Percentiles rank a stretch among this genome's conserved stretches.
phyloP scores from a whole-genome alignment of 352 stramenopile genomes.

The Saprolegnia parasitica region DNA sequence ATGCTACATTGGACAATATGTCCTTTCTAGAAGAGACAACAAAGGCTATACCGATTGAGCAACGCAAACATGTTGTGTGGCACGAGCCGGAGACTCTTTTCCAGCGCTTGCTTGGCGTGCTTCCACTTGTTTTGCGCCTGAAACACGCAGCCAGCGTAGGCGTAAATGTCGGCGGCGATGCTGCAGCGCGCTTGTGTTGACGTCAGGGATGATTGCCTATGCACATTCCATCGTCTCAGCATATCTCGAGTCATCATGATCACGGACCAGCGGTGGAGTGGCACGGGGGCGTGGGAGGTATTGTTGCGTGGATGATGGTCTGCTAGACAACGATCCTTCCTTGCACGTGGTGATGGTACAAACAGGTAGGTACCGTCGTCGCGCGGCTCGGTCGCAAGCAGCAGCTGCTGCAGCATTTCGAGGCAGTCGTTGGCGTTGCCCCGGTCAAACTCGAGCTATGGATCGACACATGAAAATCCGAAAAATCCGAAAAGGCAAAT shows the following conservation, averaged over 20 bases:
- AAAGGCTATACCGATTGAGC: slow-evolving; percentile 12
- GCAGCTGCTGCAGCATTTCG: neutral
- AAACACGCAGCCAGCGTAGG: slow-evolving; percentile 15
- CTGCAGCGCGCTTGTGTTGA: neutral
- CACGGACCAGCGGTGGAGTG: slow-evolving; percentile 3
- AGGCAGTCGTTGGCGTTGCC: neutral
- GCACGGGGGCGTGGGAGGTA: neutral
- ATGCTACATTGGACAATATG: neutral
- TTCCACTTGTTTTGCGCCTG: neutral
- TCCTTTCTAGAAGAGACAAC: neutral
- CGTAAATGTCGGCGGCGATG: slow-evolving; percentile 19
- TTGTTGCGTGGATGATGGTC: neutral
- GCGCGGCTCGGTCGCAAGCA: neutral
- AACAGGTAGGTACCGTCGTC: neutral
- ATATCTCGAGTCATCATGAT: neutral
- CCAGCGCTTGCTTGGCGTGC: slow-evolving; percentile 2
- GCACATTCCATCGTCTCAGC: neutral
- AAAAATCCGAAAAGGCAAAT: no score
- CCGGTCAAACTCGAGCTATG: slow-evolving; percentile 5
- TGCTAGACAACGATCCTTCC: no score
- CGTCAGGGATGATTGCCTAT: neutral
- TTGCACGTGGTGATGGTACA: no score
- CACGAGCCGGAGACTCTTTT: neutral
- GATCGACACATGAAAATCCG: neutral
- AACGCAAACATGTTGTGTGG: slow-evolving; percentile 17